Conservation (phyloP, 208 protist species). For the Hexamita inflata region DNA sequence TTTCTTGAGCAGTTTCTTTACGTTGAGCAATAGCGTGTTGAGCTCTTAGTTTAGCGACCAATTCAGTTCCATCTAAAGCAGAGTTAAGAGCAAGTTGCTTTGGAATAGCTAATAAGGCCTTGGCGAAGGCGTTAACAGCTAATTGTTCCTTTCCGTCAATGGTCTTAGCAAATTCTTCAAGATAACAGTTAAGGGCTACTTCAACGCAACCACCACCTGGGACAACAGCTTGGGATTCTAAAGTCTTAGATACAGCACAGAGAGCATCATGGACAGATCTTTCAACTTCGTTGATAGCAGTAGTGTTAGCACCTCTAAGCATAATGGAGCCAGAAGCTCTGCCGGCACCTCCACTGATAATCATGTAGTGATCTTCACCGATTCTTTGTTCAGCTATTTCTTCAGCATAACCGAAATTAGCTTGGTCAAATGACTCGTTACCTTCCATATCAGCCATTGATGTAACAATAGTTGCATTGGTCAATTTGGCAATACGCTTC, state of each 20-base stretch:
- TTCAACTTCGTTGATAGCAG: slow-evolving; percentile 55
- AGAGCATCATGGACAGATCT: slow-evolving; percentile 86
- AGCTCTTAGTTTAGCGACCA: slow-evolving; percentile 86
- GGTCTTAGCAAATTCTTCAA: slow-evolving; percentile 85
- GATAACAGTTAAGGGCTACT: slow-evolving; percentile 83
- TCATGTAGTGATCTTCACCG: slow-evolving; percentile 81
- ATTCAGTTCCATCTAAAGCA: slow-evolving; percentile 86
- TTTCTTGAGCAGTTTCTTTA: slow-evolving; percentile 52
- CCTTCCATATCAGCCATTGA: slow-evolving; percentile 85
- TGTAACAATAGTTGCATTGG: slow-evolving; percentile 72
- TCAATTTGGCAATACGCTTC: slow-evolving; percentile 74
- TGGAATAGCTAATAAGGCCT: slow-evolving; percentile 91
- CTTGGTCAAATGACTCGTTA: slow-evolving; percentile 78
- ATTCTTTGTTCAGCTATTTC: slow-evolving; percentile 77
- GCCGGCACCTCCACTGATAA: slow-evolving; percentile 60
- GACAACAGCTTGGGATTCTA: slow-evolving; percentile 85
- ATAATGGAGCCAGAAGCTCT: slow-evolving; percentile 78
- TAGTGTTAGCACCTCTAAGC: slow-evolving; percentile 85
- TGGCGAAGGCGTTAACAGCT: slow-evolving; percentile 89
- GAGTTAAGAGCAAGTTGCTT: slow-evolving; percentile 92
- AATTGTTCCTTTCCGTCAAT: slow-evolving; percentile 87
- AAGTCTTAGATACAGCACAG: slow-evolving; percentile 86
- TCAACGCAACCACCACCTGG: slow-evolving; percentile 94
- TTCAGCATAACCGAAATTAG: slow-evolving; percentile 72
- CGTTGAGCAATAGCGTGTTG: slow-evolving; percentile 73